These are phyloP conservation scores for Lathyrus tuberosus DNA, from an alignment of 306 rosid genomes.

Conservation along the genomic window DNA sequence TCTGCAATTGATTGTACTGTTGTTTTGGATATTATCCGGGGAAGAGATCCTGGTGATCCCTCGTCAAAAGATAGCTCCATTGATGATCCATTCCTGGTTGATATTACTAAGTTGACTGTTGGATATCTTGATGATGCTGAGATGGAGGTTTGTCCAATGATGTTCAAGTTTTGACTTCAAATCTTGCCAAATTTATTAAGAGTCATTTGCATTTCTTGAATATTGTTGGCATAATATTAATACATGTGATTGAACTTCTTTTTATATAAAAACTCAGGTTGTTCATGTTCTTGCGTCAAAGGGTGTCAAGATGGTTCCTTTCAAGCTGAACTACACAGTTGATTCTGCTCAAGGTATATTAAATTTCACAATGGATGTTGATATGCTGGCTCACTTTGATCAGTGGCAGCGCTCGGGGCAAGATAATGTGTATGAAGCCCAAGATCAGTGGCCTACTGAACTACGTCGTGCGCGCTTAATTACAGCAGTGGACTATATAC, in stretches of 20 bases:
- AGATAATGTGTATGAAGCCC: conserved; percentile 72
- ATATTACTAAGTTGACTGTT: conserved; percentile 63
- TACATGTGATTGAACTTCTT: conserved; percentile 23
- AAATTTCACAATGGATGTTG: conserved; percentile 82
- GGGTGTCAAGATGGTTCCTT: conserved; percentile 72
- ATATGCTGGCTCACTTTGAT: conserved; percentile 81
- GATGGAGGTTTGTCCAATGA: conserved; percentile 59
- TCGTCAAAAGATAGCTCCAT: conserved; percentile 63
- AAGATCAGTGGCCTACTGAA: conserved; percentile 82
- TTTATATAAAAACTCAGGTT: conserved; percentile 46
- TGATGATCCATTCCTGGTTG: conserved; percentile 65
- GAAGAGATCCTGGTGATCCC: conserved; percentile 68
- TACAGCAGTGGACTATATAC: conserved; percentile 71
- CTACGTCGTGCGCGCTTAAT: conserved; percentile 59
- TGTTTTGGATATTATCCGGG: conserved; percentile 66
- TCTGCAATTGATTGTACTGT: conserved; percentile 69
- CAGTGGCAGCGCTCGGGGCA: conserved; percentile 71
- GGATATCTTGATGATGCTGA: conserved; percentile 81
- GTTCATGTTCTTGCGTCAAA: conserved; percentile 64
- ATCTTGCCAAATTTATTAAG: conserved; percentile 25
- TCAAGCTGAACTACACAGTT: conserved; percentile 65
- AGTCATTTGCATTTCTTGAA: conserved; percentile 16
- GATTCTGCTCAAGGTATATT: conserved; percentile 75
- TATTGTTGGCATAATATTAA: conserved; percentile 11
- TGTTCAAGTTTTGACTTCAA: conserved; percentile 30